Conservation (phyloP, 2,329 filamentous ascomycete species). For the Triangularia verruculosa region DNA sequence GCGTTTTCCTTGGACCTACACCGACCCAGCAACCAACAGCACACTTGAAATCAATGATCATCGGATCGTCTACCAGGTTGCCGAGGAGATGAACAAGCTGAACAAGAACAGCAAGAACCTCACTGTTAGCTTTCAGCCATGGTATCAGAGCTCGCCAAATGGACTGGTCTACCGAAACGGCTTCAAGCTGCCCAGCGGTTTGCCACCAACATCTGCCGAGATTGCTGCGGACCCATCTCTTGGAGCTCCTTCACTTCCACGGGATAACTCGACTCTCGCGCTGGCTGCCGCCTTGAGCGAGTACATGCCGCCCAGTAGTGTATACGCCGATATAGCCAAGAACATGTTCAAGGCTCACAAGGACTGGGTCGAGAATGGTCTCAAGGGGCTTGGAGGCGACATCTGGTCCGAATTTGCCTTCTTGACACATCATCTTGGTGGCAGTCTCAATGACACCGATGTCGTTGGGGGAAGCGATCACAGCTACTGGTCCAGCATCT, state of each 20-base stretch:
- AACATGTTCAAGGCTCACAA: constrained; percentile 46
- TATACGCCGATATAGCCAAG: constrained; percentile 37
- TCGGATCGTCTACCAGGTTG: constrained; percentile 62
- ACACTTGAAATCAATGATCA: constrained; percentile 61
- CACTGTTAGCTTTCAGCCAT: constrained; percentile 59
- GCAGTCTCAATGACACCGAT: constrained; percentile 54
- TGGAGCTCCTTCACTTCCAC: constrained; percentile 30
- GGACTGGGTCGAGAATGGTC: constrained; percentile 38
- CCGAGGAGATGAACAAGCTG: constrained; percentile 55
- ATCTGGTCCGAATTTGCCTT: constrained; percentile 62
- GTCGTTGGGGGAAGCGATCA: constrained; percentile 41
- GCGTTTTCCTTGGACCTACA: constrained; percentile 56
- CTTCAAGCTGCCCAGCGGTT: constrained; percentile 38
- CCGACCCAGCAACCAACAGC: constrained; percentile 47
- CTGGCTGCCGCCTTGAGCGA: constrained; percentile 39
- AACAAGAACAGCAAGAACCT: constrained; percentile 50
- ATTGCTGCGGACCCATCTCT: constrained; percentile 45
- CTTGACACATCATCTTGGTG: constrained; percentile 56
- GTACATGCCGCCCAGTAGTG: constrained; percentile 36
- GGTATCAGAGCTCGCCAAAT: constrained; percentile 57
- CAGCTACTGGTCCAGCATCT: constrained; percentile 49
- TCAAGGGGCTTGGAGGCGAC: constrained; percentile 50
- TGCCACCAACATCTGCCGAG: constrained; percentile 51
- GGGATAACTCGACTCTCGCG: constrained; percentile 34
- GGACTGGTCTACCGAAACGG: constrained; percentile 37